Conservation (phyloP, 345 rosid genomes). For the Lepidium aucheri region DNA sequence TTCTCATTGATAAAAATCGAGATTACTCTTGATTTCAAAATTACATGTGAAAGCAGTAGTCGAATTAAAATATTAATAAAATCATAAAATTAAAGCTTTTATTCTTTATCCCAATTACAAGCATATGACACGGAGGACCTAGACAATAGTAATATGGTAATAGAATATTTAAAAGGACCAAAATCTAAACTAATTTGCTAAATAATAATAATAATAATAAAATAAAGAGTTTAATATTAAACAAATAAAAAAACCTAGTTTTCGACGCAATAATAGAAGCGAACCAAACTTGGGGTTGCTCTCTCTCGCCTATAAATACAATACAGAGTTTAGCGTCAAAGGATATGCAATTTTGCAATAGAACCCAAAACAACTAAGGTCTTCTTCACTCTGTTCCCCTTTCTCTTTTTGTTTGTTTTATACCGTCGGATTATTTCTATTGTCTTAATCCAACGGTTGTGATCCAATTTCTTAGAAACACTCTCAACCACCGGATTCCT, state of each 20-base stretch:
- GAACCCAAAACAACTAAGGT: background rate
- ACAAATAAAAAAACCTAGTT: slow-evolving; percentile 8
- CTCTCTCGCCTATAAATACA: slow-evolving; percentile 23
- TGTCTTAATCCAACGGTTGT: slow-evolving; percentile 22
- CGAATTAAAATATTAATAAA: too few relatives aligned
- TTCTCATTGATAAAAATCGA: too few relatives aligned
- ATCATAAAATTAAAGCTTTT: too few relatives aligned
- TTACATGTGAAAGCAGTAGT: too few relatives aligned
- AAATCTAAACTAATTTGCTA: background rate
- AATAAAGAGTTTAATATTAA: background rate
- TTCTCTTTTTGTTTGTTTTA: background rate
- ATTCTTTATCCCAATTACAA: background rate
- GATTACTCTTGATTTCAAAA: too few relatives aligned
- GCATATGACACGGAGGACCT: slow-evolving; percentile 2
- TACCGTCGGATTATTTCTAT: slow-evolving; percentile 18
- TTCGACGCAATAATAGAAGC: slow-evolving; percentile 27
- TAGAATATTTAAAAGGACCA: background rate
- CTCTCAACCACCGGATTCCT: slow-evolving; percentile 29
- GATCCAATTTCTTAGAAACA: slow-evolving; percentile 8
- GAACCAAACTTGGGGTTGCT: slow-evolving; percentile 9
- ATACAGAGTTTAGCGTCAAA: slow-evolving; percentile 8
- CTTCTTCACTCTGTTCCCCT: background rate
- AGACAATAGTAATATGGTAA: background rate
- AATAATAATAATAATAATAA: background rate
- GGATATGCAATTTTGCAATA: slow-evolving; percentile 2